phyloP scores from a whole-genome alignment of 106 monocot species.

The Posidonia australis region DNA sequence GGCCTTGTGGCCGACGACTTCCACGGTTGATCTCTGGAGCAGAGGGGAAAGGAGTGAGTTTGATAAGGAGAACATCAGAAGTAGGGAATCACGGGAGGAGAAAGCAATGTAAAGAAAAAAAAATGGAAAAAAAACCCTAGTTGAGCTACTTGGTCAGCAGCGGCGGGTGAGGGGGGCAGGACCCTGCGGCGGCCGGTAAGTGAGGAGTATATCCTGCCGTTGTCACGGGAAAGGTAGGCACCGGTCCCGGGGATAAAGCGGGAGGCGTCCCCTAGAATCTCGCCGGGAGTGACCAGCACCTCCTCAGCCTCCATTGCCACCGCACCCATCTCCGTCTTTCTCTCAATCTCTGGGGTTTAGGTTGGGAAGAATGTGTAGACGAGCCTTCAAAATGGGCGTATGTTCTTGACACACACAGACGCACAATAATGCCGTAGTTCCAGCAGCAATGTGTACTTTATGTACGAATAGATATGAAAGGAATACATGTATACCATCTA shows the following conservation, averaged over 20 bases:
- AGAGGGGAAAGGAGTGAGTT: background rate
- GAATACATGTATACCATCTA: too few relatives aligned
- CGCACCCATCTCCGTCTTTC: background rate
- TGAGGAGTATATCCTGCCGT: conserved; percentile 21
- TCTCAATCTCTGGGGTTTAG: too few relatives aligned
- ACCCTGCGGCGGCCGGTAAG: conserved; percentile 18
- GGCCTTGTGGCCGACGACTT: conserved; percentile 68
- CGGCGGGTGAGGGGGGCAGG: conserved; percentile 21
- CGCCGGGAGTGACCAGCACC: conserved; percentile 17
- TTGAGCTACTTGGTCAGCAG: conserved; percentile 41
- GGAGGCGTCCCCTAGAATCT: conserved; percentile 16
- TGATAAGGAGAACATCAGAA: background rate
- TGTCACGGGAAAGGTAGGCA: conserved; percentile 13
- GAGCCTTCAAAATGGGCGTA: too few relatives aligned
- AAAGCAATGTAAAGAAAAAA: background rate
- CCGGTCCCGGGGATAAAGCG: conserved; percentile 11
- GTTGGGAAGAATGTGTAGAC: too few relatives aligned
- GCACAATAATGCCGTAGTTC: too few relatives aligned
- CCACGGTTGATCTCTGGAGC: conserved; percentile 46
- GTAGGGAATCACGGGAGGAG: background rate
- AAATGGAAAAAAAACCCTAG: background rate
- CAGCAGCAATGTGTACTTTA: too few relatives aligned
- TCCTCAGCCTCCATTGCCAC: conserved; percentile 2
- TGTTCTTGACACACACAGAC: too few relatives aligned
- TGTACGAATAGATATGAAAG: too few relatives aligned